Evolutionary conservation across 2,329 filamentous ascomycete genomes (phyloP).

Genomic region (Dactylellina sp.): DNA sequence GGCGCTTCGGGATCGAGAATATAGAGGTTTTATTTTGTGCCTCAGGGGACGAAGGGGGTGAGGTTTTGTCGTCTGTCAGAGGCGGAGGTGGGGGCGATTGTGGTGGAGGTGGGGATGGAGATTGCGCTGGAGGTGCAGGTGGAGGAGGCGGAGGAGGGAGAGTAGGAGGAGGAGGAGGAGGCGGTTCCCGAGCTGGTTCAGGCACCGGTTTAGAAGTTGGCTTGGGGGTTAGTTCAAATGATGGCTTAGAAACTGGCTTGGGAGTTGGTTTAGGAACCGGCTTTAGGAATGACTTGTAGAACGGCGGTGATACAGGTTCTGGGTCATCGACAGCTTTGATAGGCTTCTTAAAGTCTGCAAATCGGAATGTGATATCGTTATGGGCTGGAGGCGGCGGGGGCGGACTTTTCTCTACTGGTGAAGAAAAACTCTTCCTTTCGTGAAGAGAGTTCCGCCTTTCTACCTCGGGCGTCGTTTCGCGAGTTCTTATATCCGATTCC

Average conservation of each 20-base stretch:
- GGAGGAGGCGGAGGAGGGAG: constrained; percentile 28
- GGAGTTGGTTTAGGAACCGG: neutral
- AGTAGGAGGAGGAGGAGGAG: constrained; percentile 27
- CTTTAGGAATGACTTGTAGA: neutral
- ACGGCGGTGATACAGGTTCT: neutral
- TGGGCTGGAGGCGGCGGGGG: constrained; percentile 20
- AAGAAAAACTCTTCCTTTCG: constrained; percentile 21
- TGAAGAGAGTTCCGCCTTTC: constrained; percentile 28
- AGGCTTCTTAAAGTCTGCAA: constrained; percentile 42
- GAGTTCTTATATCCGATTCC: constrained; percentile 34
- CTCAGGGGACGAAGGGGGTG: constrained; percentile 39
- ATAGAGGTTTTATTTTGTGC: constrained; percentile 27
- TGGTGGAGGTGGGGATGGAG: constrained; percentile 1
- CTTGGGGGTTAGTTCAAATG: constrained; percentile 3
- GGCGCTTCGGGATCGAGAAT: constrained; percentile 59
- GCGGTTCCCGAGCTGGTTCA: constrained; percentile 12
- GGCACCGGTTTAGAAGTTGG: neutral
- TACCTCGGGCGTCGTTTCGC: constrained; percentile 46
- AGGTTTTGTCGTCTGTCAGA: constrained; percentile 23
- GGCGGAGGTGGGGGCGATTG: constrained; percentile 6
- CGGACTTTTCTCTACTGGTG: constrained; percentile 5
- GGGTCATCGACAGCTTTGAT: constrained; percentile 12
- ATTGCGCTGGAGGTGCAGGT: no score
- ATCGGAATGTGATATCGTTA: constrained; percentile 49
- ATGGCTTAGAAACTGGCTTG: no score